A percentile compares a stretch with the other conserved stretches of the same genome.
These are phyloP conservation scores for Volvox reticuliferus DNA, from an alignment of 139 green algal species.

Conservation along the genomic window DNA sequence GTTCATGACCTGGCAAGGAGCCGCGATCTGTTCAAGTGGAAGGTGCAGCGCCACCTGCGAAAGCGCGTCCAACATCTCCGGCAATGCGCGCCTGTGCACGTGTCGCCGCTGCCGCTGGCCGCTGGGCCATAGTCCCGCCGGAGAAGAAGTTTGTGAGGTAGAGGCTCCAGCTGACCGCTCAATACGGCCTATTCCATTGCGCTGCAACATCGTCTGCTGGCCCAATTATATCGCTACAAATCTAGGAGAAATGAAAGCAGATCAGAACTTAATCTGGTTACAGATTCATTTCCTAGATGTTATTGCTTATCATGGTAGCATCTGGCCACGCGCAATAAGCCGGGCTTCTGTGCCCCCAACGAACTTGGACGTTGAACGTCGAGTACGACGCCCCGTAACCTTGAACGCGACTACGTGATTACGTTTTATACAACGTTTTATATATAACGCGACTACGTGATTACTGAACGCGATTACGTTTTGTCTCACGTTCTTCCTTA, in stretches of 20 bases:
- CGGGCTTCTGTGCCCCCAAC: background rate
- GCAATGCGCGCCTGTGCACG: background rate
- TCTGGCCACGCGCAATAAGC: background rate
- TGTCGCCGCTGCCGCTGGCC: background rate
- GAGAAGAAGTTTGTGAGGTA: background rate
- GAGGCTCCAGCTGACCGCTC: conserved; percentile 41
- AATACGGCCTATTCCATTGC: conserved; percentile 3
- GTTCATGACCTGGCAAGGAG: conserved; percentile 89
- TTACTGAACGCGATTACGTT: too few species aligned
- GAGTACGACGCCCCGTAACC: background rate
- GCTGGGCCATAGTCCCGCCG: background rate
- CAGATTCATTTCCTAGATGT: background rate
- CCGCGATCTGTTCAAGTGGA: conserved; percentile 77
- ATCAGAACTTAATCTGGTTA: background rate
- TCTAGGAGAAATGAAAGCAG: background rate
- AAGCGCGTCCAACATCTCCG: conserved; percentile 35
- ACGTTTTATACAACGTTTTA: background rate
- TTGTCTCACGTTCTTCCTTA: background rate
- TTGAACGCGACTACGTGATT: background rate
- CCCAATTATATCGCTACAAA: background rate
- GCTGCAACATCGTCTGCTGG: background rate
- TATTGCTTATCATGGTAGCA: background rate
- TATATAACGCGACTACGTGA: background rate
- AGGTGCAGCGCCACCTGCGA: conserved; percentile 55
- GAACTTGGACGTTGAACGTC: background rate